These are phyloP conservation scores for Phylloboletellus chloephorus DNA, from an alignment of 1,284 basidiomycete genomes.

Conservation along the genomic window DNA sequence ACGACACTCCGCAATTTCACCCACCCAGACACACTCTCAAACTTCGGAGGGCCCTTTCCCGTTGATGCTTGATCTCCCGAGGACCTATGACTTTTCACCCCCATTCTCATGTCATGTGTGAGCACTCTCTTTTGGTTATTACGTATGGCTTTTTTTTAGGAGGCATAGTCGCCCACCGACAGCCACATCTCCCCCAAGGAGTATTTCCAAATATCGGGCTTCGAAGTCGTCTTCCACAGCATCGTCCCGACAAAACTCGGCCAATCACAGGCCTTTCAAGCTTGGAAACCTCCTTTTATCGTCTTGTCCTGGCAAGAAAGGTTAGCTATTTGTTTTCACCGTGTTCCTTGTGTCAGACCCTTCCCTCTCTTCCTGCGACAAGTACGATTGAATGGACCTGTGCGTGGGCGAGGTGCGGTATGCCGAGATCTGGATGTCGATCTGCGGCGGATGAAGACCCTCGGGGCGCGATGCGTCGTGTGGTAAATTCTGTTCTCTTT, in stretches of 20 bases:
- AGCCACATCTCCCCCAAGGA: conserved; percentile 19
- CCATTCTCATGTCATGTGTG: conserved; percentile 19
- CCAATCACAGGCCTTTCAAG: conserved; percentile 21
- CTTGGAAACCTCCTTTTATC: conserved; percentile 90
- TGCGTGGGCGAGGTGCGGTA: conserved; percentile 77
- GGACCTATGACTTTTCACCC: conserved; percentile 14
- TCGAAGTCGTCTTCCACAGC: conserved; percentile 8
- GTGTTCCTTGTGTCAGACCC: not conserved
- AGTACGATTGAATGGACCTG: conserved; percentile 81
- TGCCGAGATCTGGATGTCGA: conserved; percentile 81
- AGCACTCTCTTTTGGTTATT: conserved; percentile 4
- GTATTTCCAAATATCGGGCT: conserved; percentile 12
- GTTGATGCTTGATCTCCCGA: conserved; percentile 11
- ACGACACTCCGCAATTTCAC: conserved; percentile 2
- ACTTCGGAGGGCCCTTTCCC: conserved; percentile 8
- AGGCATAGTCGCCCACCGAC: conserved; percentile 16
- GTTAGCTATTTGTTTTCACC: conserved; percentile 31
- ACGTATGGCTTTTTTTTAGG: not conserved
- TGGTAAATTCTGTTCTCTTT: conserved; percentile 46
- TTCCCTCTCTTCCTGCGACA: not conserved
- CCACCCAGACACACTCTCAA: conserved; percentile 3
- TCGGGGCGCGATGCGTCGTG: conserved; percentile 78
- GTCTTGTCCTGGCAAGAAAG: conserved; percentile 95
- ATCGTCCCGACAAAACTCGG: conserved; percentile 1
- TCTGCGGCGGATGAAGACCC: conserved; percentile 67